Conservation (phyloP, 2,329 filamentous ascomycete species). For the Dryadomyces quercus-mongolicae region DNA sequence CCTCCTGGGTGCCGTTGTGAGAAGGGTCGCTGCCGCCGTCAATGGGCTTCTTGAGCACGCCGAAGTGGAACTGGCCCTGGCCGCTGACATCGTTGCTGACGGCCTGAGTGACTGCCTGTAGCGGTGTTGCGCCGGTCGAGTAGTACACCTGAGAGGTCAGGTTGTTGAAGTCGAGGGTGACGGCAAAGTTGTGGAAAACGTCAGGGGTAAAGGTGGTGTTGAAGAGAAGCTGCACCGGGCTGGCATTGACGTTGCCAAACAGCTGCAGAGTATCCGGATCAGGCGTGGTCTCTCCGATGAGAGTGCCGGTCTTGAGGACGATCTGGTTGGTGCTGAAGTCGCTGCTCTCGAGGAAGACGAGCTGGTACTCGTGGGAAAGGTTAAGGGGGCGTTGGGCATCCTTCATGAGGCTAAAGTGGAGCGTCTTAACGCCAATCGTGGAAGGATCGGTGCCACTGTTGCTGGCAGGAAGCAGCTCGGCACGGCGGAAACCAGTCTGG, state of each 20-base stretch:
- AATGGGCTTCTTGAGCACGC: conserved; percentile 48
- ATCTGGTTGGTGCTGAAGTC: conserved; percentile 39
- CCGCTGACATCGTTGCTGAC: conserved; percentile 39
- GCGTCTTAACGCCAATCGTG: conserved; percentile 42
- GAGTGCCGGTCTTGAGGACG: conserved; percentile 41
- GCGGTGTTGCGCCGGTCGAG: conserved; percentile 31
- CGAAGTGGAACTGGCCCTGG: conserved; percentile 50
- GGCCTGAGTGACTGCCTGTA: conserved; percentile 33
- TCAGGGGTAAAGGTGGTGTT: conserved; percentile 34
- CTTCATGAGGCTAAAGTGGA: conserved; percentile 48
- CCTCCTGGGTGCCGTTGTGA: conserved; percentile 33
- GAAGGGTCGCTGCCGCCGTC: conserved; percentile 30
- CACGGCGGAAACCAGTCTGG: conserved; percentile 49
- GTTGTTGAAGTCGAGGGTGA: conserved; percentile 42
- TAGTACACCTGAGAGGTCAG: conserved; percentile 48
- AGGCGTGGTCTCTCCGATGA: conserved; percentile 26
- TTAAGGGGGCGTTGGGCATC: conserved; percentile 41
- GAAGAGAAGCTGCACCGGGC: conserved; percentile 35
- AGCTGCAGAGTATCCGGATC: conserved; percentile 31
- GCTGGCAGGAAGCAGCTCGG: conserved; percentile 39
- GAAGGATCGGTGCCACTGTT: conserved; percentile 38
- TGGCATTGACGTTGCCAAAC: conserved; percentile 33
- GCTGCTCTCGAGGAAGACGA: conserved; percentile 35
- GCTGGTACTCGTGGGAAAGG: conserved; percentile 48
- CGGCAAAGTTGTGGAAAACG: conserved; percentile 50